A percentile compares a stretch with the other conserved stretches of the same genome.
Evolutionary conservation across 495 filamentous ascomycete genomes (phyloP).

Genomic region (Penicillium flavigenum): DNA sequence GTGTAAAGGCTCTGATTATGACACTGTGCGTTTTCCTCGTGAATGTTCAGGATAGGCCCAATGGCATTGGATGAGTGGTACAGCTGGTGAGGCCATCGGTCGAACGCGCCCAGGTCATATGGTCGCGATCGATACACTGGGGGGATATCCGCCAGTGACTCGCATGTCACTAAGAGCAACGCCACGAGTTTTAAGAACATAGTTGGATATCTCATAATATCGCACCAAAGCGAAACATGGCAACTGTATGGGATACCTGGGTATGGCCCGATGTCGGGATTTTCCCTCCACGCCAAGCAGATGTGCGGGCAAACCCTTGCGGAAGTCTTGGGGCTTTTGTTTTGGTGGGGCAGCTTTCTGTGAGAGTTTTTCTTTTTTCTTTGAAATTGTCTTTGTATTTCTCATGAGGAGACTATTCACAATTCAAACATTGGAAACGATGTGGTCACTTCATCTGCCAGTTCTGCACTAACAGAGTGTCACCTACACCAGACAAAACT

Average conservation of each 20-base stretch:
- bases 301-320: neutral
- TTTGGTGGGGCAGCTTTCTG: neutral
- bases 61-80: neutral
- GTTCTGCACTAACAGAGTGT: neutral
- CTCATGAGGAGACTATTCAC: neutral
- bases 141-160: slow-evolving; percentile 1
- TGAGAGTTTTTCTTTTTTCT: neutral
- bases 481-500: neutral
- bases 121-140: slow-evolving; percentile 1
- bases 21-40: neutral
- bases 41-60: neutral
- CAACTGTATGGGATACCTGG: neutral
- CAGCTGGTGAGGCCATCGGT: slow-evolving; percentile 1
- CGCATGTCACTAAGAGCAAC: neutral
- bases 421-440: neutral
- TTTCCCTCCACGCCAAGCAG: neutral
- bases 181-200: neutral
- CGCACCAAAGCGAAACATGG: neutral
- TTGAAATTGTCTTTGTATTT: neutral
- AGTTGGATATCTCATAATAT: neutral
- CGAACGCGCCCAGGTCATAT: slow-evolving; percentile 5
- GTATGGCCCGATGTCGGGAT: neutral
- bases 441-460: neutral
- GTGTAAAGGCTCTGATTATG: neutral
- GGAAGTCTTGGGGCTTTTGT: neutral